Base-by-base conservation (phyloP, 257 asterid genomes). In the Solanum corneliomulleri region DNA sequence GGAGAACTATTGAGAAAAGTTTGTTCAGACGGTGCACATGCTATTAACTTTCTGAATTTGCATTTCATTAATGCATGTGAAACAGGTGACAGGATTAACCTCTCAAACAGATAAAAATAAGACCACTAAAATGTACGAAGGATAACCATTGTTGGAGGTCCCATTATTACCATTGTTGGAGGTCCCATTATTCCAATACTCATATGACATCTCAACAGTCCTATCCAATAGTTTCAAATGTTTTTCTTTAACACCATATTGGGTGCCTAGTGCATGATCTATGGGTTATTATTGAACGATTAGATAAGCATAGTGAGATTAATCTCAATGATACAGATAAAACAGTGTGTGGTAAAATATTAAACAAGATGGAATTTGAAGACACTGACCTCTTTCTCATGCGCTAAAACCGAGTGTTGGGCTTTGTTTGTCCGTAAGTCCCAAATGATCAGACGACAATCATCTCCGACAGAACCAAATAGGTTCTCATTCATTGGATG, bases 401-500 rank as follows among this genome's bases (percentile, higher is more conserved):
- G 98, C 27, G 91, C 94, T 66, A 88, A 86, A 88, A 91, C 92
- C 1, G 98, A 93, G 82, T 92, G 93, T 47, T 95, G 99, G 89
- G 93, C 92, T 91, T 91, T 95, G 92, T 95, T 96, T 64, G 98
- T 93, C 86, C 99, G 95, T 29, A 92, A 87, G 90, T 97, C 99
- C 99, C 99, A 97, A 68, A 97, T 92, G 75, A 97, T 90, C 88
- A 96, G 94, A 89, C 91, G 94, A 90, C 98, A 87, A 91, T 97
- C 99, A 92, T 97, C 99, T 88, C 99, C 98, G 6, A 97, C 99
- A 35, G 99, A 97, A 64, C 99, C 99, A 89, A 96, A 97, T 86
- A 96, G 70, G 66, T 91, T 92, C 85, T 94, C 97, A 86, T 95
- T 90, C 95, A 95, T 95, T 39, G 87, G 68, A 90, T 96, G 99